A percentile compares a stretch with the other conserved stretches of the same genome.
Conservation (phyloP, 163 green algal species). For the Chlorella variabilis region DNA sequence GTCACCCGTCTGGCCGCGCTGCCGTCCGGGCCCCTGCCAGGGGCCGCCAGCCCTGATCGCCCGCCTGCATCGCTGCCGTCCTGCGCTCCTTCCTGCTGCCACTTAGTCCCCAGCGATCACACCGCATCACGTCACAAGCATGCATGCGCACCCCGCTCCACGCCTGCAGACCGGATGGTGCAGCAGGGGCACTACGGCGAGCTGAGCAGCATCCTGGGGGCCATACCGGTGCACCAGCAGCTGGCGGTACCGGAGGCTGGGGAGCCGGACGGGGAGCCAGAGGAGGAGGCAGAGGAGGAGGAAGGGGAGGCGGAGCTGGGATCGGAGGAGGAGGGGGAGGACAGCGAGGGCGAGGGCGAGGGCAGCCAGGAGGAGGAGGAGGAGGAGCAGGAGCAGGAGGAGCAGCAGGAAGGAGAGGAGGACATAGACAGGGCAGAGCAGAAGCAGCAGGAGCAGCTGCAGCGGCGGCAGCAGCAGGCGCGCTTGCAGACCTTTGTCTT, state of each 20-base stretch:
- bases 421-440: constrained; percentile 12
- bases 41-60: no score
- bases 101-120: no score
- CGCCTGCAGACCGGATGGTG: constrained; percentile 93
- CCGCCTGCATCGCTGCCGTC: neutral
- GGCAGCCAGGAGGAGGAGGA: neutral
- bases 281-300: constrained; percentile 8
- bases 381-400: constrained; percentile 7
- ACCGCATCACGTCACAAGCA: no score
- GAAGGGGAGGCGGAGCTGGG: neutral
- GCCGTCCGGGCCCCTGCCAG: no score
- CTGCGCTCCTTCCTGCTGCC: no score
- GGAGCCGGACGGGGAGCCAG: neutral
- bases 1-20: no score
- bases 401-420: constrained; percentile 24
- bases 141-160: no score
- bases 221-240: constrained; percentile 57
- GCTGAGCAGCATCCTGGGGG: constrained; percentile 79
- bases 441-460: constrained; percentile 20
- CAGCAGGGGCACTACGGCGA: constrained; percentile 85
- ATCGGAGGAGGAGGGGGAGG: neutral
- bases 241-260: neutral
- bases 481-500: constrained; percentile 96
- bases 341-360: neutral
- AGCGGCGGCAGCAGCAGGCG: constrained; percentile 1